These are phyloP conservation scores for Mallotus japonicus DNA, from an alignment of 441 rosid genomes.

Conservation along the genomic window DNA sequence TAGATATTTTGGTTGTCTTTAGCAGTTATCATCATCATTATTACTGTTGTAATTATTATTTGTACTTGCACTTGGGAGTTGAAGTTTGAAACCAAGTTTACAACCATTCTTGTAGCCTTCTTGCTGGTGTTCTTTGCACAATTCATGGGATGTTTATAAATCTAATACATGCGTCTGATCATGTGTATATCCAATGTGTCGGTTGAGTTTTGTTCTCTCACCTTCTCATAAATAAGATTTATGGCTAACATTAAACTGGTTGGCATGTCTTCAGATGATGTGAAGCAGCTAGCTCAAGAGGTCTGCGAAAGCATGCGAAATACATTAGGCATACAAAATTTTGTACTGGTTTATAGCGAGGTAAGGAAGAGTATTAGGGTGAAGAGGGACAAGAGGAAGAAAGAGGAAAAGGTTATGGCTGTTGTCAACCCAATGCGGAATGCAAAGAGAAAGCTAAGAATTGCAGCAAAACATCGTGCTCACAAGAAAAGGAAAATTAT, in stretches of 20 bases:
- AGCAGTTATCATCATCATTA: not conserved
- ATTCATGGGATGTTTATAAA: not conserved
- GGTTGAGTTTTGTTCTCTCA: not conserved
- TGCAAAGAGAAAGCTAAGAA: conserved; percentile 82
- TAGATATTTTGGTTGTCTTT: not conserved
- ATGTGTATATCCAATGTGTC: not conserved
- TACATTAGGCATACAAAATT: conserved; percentile 52
- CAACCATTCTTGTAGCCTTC: not conserved
- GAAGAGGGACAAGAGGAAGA: conserved; percentile 78
- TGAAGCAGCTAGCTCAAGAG: conserved; percentile 72
- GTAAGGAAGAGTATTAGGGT: conserved; percentile 57
- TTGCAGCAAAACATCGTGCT: conserved; percentile 70
- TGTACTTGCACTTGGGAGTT: not conserved
- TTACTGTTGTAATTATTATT: not conserved
- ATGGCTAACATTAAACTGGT: not conserved
- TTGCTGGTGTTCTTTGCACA: not conserved
- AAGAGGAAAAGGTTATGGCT: conserved; percentile 80
- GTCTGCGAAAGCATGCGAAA: conserved; percentile 52
- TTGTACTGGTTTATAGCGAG: conserved; percentile 55
- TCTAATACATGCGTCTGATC: not conserved
- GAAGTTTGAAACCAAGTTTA: not conserved
- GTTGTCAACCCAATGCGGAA: conserved; percentile 76
- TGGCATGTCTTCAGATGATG: conserved; percentile 45
- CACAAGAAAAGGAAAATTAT: conserved; percentile 83
- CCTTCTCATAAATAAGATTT: not conserved